Conservation (phyloP, 1,139 yeast genomes). For the Debaryomyces sp. region DNA sequence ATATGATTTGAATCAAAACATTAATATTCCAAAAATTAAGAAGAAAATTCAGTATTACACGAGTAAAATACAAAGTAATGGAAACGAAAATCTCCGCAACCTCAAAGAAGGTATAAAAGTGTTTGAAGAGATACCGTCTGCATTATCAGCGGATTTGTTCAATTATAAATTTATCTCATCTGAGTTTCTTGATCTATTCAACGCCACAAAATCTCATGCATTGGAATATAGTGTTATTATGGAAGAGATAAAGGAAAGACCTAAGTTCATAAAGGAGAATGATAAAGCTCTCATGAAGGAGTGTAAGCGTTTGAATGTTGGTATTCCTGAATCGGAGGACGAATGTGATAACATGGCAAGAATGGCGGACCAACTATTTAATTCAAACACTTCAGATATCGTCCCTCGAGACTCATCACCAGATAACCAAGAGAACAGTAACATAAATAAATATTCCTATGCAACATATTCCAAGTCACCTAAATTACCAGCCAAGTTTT, state of each 20-base stretch:
- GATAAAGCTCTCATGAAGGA: constrained; percentile 12
- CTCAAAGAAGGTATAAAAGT: constrained; percentile 6
- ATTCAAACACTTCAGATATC: constrained; percentile 1
- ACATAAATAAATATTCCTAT: constrained; percentile 1
- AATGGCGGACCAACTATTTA: constrained; percentile 15
- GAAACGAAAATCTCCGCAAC: constrained; percentile 3
- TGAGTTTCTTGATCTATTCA: constrained; percentile 11
- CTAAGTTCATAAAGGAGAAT: constrained; percentile 12
- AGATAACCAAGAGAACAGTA: background rate
- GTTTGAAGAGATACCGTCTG: constrained; percentile 13
- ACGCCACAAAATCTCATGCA: constrained; percentile 10
- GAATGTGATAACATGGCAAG: constrained; percentile 16
- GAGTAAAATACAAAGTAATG: constrained; percentile 1
- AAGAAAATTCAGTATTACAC: constrained; percentile 13
- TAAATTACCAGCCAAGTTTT: constrained; percentile 9
- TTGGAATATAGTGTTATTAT: constrained; percentile 11
- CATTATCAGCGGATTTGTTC: constrained; percentile 18
- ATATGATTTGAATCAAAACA: constrained; percentile 21
- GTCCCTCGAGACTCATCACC: background rate
- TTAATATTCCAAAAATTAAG: constrained; percentile 12
- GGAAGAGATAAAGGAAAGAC: constrained; percentile 15
- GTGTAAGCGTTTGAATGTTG: constrained; percentile 2
- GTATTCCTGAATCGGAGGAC: constrained; percentile 5
- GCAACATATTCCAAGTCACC: constrained; percentile 4
- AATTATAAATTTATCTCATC: constrained; percentile 15